Conservation (phyloP, 2,329 filamentous ascomycete genomes). For the Alternaria sp. region DNA sequence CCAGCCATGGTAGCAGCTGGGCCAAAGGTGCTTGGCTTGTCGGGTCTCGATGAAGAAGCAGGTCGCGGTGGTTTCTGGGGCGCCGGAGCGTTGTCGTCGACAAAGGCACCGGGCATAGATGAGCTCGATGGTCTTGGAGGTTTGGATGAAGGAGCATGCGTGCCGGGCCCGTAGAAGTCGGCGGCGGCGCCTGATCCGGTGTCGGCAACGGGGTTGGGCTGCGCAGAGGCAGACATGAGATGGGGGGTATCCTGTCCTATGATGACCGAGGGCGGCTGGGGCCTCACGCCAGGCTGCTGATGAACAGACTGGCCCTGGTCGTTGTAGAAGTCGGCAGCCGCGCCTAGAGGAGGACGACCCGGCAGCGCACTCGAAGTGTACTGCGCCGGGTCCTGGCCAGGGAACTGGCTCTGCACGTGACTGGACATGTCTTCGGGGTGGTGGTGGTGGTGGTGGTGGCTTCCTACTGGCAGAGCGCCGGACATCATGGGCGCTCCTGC, state of each 20-base stretch:
- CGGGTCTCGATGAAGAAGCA: constrained; percentile 35
- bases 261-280: constrained; percentile 62
- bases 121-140: constrained; percentile 44
- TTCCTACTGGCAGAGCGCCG: constrained; percentile 42
- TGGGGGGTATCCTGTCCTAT: constrained; percentile 64
- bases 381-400: constrained; percentile 62
- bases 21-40: constrained; percentile 46
- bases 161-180: constrained; percentile 60
- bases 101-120: constrained; percentile 50
- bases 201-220: constrained; percentile 64
- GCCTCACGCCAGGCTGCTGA: constrained; percentile 67
- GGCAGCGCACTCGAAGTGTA: constrained; percentile 58
- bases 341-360: constrained; percentile 57
- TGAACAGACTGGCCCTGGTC: constrained; percentile 68
- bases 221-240: constrained; percentile 62
- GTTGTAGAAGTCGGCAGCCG: constrained; percentile 68
- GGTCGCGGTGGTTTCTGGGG: constrained; percentile 47
- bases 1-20: constrained; percentile 49
- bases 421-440: constrained; percentile 50
- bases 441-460: constrained; percentile 28
- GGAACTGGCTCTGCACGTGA: constrained; percentile 66
- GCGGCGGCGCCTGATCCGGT: constrained; percentile 68
- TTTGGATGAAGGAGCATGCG: constrained; percentile 40
- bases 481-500: constrained; percentile 48
- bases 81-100: constrained; percentile 43